Evolutionary conservation across 2,329 filamentous ascomycete species (phyloP).

Genomic region (Aspergillus unguis): DNA sequence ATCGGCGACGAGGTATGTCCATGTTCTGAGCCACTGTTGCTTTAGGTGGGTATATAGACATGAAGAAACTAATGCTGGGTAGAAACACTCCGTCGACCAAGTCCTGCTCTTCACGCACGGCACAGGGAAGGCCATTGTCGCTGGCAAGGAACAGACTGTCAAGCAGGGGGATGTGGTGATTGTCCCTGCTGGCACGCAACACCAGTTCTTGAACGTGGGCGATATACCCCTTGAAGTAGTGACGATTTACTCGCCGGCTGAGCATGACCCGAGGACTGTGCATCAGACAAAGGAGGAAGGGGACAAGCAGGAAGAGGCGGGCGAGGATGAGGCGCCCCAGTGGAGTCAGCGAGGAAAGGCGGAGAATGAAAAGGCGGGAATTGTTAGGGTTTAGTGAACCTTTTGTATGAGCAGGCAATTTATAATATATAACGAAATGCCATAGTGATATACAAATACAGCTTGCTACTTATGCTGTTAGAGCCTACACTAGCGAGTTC

Average conservation of each 20-base stretch:
- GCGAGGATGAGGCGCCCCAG: constrained; percentile 58
- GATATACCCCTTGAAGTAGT: constrained; percentile 59
- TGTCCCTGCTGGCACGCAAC: constrained; percentile 63
- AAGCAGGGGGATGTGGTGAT: constrained; percentile 58
- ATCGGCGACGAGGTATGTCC: constrained; percentile 61
- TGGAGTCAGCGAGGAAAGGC: constrained; percentile 58
- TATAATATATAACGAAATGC: background rate
- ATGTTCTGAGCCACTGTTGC: background rate
- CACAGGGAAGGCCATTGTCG: constrained; percentile 56
- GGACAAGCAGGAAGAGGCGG: constrained; percentile 60
- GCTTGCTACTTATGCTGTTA: background rate
- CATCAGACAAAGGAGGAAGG: constrained; percentile 63
- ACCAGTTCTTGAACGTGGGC: constrained; percentile 63
- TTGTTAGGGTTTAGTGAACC: constrained; percentile 43
- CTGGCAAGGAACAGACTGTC: constrained; percentile 56
- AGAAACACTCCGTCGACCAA: constrained; percentile 60
- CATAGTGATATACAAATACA: background rate
- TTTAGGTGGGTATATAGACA: no score
- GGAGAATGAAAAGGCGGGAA: constrained; percentile 55
- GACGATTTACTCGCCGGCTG: constrained; percentile 61
- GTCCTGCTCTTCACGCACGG: constrained; percentile 63
- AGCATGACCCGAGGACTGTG: constrained; percentile 58
- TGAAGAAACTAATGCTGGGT: no score
- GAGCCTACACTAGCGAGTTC: constrained; percentile 12
- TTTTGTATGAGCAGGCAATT: background rate